Conservation (phyloP, 1,284 basidiomycete species). For the Cutaneotrichosporon sp. region DNA sequence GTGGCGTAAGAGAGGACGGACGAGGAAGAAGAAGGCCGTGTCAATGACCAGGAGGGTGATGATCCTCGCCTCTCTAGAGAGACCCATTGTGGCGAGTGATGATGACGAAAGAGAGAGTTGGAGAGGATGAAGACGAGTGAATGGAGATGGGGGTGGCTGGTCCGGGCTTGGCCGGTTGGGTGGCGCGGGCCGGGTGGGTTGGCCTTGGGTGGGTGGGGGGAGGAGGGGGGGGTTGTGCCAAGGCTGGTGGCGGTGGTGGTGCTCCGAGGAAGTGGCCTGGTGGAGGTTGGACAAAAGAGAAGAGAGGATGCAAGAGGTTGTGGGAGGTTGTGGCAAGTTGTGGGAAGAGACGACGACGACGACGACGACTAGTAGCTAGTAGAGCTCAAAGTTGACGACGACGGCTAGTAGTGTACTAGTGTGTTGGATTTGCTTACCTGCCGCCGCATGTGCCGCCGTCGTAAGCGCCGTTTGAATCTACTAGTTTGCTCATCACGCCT, state of each 20-base stretch:
- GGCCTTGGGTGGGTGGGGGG: too few species aligned
- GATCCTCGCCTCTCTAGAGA: slow-evolving; percentile 75
- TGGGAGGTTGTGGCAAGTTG: too few species aligned
- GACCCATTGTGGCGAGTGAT: slow-evolving; percentile 54
- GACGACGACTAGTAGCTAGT: too few species aligned
- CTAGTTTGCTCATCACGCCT: too few species aligned
- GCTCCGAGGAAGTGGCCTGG: neutral
- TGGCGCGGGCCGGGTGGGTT: neutral
- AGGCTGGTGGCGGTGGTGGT: neutral
- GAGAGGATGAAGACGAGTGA: neutral
- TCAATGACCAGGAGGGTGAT: slow-evolving; percentile 81
- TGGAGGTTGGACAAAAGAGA: too few species aligned
- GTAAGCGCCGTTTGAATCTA: too few species aligned
- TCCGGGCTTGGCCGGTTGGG: neutral
- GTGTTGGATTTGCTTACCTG: too few species aligned
- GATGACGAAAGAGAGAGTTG: neutral
- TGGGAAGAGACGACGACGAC: too few species aligned
- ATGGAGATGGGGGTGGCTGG: neutral
- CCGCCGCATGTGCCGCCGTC: too few species aligned
- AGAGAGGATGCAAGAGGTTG: too few species aligned
- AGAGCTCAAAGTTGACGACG: too few species aligned
- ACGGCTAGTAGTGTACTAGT: too few species aligned
- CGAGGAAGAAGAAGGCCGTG: slow-evolving; percentile 86
- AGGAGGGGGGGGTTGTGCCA: neutral
- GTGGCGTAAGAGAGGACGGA: slow-evolving; percentile 54